Base-by-base conservation (phyloP, 139 green algal species). In the Dunaliella primolecta region DNA sequence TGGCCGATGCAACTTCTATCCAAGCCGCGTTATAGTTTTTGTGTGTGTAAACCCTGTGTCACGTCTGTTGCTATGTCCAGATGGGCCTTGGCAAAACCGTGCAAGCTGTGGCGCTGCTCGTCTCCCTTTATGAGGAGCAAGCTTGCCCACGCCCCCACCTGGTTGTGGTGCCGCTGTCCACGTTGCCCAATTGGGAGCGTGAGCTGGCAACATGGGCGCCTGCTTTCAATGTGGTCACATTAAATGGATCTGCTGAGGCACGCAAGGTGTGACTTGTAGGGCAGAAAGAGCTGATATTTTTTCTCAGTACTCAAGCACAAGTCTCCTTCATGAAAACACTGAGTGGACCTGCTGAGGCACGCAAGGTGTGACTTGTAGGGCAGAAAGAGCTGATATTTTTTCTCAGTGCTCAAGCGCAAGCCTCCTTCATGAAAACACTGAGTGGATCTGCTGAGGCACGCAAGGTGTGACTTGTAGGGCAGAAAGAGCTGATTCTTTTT, bases 201-300 rank as follows among this genome's bases (percentile, higher is more conserved):
- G 95, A 98, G 91, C 89, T 96, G 75, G 88, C 81, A 27, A 57
- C 78, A 3, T 98, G 95, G 95, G 95, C 94, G 46, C 95, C 95
- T 0, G 71, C 93, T 21, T 84, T 98, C 21, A 93, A 94, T 34
- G 92, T 95, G 30, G 88, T 98, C 27, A 72, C 74, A 23, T 81
- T 95, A 25, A 80, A 84, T 35, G 93, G 93, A 78, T 94, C 89
- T 85, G 86, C 88, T 24, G 89, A 86, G 25, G 86, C 88, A 35
- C 88, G 92, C 1, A 86, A 87, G 80, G 84, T 87, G 86, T 32
- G 80, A n/a, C 76, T 32, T 32, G 31, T 32, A 2, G 31, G 2
- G 25, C 38, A 11, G 36, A n/a, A 30, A 78, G 71, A 31, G 71
- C n/a, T n/a, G n/a, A n/a, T n/a, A n/a, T n/a, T n/a, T n/a, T n/a